Conservation (phyloP, 2,329 filamentous ascomycete species). For the Verticillium isaacii region DNA sequence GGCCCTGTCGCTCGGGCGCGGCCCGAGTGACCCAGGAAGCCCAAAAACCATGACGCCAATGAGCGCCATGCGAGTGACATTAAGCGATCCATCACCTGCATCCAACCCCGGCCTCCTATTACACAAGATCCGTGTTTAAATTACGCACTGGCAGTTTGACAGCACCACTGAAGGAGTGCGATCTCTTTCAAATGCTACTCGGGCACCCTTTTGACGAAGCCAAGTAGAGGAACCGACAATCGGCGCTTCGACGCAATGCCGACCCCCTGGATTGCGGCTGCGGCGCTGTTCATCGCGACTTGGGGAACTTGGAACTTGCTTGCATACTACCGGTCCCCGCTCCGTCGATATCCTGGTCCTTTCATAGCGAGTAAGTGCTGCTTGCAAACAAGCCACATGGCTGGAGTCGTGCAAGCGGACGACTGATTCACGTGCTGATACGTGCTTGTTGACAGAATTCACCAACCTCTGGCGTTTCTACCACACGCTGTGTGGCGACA, state of each 20-base stretch:
- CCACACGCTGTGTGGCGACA: background rate
- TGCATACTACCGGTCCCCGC: constrained; percentile 10
- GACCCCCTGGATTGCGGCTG: background rate
- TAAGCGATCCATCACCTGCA: background rate
- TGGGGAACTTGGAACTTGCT: background rate
- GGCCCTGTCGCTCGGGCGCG: background rate
- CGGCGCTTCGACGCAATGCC: background rate
- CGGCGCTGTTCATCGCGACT: background rate
- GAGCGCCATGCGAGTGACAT: background rate
- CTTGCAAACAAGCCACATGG: background rate
- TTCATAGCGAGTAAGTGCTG: constrained; percentile 20
- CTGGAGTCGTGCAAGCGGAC: background rate
- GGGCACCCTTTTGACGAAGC: background rate
- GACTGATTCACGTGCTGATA: background rate
- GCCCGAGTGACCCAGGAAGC: background rate
- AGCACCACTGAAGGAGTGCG: constrained; percentile 3
- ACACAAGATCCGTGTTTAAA: background rate
- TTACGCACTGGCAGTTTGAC: background rate
- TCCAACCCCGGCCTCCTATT: background rate
- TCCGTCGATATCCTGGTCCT: constrained; percentile 26
- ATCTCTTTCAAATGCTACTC: background rate
- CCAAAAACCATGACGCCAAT: background rate
- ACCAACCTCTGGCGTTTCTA: constrained; percentile 1
- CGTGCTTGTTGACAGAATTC: background rate
- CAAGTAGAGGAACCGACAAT: background rate